Evolutionary conservation across 169 alveolate species (phyloP).

Genomic region (Plasmodium blacklocki): DNA sequence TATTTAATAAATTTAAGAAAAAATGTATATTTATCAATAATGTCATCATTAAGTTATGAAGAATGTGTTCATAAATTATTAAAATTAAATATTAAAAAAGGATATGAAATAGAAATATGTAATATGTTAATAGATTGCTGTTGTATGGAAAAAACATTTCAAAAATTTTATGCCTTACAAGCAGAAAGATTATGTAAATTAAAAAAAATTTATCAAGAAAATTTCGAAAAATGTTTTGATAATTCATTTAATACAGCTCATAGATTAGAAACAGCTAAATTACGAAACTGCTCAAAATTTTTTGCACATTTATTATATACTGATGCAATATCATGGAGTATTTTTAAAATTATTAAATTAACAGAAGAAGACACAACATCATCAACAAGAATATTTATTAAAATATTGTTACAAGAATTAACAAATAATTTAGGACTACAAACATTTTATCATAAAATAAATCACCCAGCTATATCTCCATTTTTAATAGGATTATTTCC

Average conservation of each 20-base stretch:
- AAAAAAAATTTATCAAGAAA: slow-evolving; percentile 92
- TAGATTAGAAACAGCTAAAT: slow-evolving; percentile 97
- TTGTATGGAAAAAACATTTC: slow-evolving; percentile 98
- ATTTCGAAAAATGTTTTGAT: slow-evolving; percentile 92
- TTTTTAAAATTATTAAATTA: slow-evolving; percentile 91
- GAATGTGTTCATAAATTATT: slow-evolving; percentile 98
- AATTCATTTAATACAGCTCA: slow-evolving; percentile 90
- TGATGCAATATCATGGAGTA: slow-evolving; percentile 88
- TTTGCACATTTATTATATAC: slow-evolving; percentile 96
- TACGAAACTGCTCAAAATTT: slow-evolving; percentile 97
- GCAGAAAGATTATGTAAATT: slow-evolving; percentile 97
- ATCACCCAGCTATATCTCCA: slow-evolving; percentile 90
- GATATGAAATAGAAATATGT: slow-evolving; percentile 95
- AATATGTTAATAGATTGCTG: slow-evolving; percentile 98
- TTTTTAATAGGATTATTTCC: slow-evolving; percentile 95
- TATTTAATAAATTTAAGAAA: slow-evolving; percentile 95
- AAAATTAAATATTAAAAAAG: slow-evolving; percentile 94
- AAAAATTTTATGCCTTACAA: slow-evolving; percentile 94
- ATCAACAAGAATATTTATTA: slow-evolving; percentile 97
- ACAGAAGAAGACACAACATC: slow-evolving; percentile 98
- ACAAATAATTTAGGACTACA: slow-evolving; percentile 91
- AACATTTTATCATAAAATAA: slow-evolving; percentile 83
- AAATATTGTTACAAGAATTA: slow-evolving; percentile 95
- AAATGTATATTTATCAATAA: slow-evolving; percentile 96
- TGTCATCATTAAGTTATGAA: slow-evolving; percentile 97